Conservation (phyloP, 2,329 filamentous ascomycete genomes). For the Dactylellina drechsleri region DNA sequence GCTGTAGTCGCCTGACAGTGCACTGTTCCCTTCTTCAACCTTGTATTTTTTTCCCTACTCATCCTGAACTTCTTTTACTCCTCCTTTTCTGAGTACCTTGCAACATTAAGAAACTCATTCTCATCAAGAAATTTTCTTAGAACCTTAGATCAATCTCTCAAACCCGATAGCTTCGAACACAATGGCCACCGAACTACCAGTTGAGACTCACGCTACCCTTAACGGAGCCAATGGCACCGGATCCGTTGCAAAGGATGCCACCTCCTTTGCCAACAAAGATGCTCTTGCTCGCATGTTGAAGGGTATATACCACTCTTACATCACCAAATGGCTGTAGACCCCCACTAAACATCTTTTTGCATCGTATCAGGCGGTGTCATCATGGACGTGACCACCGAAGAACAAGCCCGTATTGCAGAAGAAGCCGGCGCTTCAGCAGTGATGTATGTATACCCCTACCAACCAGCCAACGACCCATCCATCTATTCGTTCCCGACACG, state of each 20-base stretch:
- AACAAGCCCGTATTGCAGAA: conserved; percentile 95
- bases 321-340: too few relatives aligned
- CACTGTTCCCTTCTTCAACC: not conserved
- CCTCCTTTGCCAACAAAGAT: conserved; percentile 85
- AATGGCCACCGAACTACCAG: conserved; percentile 49
- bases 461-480: not conserved
- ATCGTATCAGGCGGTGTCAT: conserved; percentile 76
- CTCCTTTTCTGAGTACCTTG: too few relatives aligned
- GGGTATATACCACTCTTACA: conserved; percentile 65
- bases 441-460: conserved; percentile 68
- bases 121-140: conserved; percentile 6
- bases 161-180: conserved; percentile 7
- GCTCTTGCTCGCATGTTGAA: conserved; percentile 98
- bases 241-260: conserved; percentile 63
- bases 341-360: not conserved
- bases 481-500: not conserved
- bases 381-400: conserved; percentile 96
- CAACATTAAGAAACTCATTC: not conserved
- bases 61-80: not conserved
- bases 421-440: conserved; percentile 95
- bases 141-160: not conserved
- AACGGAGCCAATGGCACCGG: conserved; percentile 56
- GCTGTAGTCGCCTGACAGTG: conserved; percentile 26
- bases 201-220: conserved; percentile 31
- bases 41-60: not conserved